Base-by-base conservation (phyloP, 805 yeast genomes). In the Kluyveromyces wickerhamii region DNA sequence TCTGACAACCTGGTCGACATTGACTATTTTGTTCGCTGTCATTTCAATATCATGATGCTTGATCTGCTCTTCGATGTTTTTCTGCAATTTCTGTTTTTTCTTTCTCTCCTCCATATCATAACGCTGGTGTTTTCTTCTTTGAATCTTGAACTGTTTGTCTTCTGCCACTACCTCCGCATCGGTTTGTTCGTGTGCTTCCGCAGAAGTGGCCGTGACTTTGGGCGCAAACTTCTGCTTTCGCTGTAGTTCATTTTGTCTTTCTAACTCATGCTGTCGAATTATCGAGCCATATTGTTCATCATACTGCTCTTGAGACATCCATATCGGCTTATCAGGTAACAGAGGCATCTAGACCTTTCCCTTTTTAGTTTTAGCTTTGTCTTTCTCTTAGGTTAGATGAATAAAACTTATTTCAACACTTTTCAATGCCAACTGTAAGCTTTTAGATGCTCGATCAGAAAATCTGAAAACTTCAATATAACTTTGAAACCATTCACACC, bases 1-100 rank as follows among this genome's bases (percentile, higher is more conserved):
- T 43, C 87, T 68, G 21, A 92, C 94, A 36, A 83, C 71, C 29
- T 74, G 74, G 47, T 82, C 83, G 36, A 74, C 71, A 42, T 56
- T 58, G 2, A 55, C 67, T 57, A 52, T 43, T 22, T 48, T 60
- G 29, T 57, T 54, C 10, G 64, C 60, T 7, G 67, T 48, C 44
- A 57, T 41, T 28, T 55, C 57, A 30, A 58, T 52, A 21, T 58
- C 63, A 38, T 58, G 59, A 29, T 49, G 39, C 33, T 52, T 59
- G 36, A 58, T 48, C 40, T 53, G 59, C 21, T 56, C 55, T 30
- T 60, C 62, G 19, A 60, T 48, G 21, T 52, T 35, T 27, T 43
- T 45, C 26, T 63, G 51, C 28, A 57, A 27, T 32, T 54, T 57
- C 29, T 51, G 45, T 39, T 56, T 55, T 42, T 55, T 50, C 37